phyloP scores from a whole-genome alignment of 768 basidiomycete species.

The Boletus pseudo-olivaceus region DNA sequence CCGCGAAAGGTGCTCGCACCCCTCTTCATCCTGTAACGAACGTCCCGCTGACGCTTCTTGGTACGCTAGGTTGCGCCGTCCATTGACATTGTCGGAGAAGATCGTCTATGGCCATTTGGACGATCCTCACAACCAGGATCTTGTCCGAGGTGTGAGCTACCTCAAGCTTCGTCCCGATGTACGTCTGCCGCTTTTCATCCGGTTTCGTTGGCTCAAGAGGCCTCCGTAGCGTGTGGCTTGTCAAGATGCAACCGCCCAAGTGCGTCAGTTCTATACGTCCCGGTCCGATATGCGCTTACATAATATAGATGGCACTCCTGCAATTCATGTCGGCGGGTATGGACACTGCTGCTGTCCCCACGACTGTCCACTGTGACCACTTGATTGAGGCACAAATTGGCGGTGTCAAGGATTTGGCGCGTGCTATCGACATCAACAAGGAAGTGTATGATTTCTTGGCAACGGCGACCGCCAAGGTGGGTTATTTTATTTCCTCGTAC shows the following conservation, averaged over 20 bases:
- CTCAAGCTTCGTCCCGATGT: conserved; percentile 98
- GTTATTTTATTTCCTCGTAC: conserved; percentile 11
- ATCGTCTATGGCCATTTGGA: conserved; percentile 98
- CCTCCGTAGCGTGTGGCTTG: conserved; percentile 71
- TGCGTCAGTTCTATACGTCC: conserved; percentile 31
- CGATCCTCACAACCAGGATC: conserved; percentile 87
- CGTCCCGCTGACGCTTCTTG: not conserved
- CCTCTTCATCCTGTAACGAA: not conserved
- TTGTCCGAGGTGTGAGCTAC: conserved; percentile 89
- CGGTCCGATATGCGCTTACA: conserved; percentile 21
- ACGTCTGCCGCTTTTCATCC: conserved; percentile 32
- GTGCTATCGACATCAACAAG: conserved; percentile 91
- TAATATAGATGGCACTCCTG: conserved; percentile 89
- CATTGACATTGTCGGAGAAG: conserved; percentile 93
- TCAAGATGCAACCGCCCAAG: conserved; percentile 89
- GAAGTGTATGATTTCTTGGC: conserved; percentile 99
- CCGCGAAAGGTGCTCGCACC: conserved; percentile 63
- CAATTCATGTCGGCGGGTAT: conserved; percentile 99
- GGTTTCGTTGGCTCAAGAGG: conserved; percentile 1
- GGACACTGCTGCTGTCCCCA: conserved; percentile 95
- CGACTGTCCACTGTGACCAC: conserved; percentile 99
- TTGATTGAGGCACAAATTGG: conserved; percentile 97
- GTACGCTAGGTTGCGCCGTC: conserved; percentile 68
- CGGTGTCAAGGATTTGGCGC: conserved; percentile 88
- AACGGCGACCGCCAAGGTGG: conserved; percentile 88